Evolutionary conservation across 768 basidiomycete species (phyloP), one percentile per base, ranked within the genome.

Genomic region (Psilocybe sp.): DNA sequence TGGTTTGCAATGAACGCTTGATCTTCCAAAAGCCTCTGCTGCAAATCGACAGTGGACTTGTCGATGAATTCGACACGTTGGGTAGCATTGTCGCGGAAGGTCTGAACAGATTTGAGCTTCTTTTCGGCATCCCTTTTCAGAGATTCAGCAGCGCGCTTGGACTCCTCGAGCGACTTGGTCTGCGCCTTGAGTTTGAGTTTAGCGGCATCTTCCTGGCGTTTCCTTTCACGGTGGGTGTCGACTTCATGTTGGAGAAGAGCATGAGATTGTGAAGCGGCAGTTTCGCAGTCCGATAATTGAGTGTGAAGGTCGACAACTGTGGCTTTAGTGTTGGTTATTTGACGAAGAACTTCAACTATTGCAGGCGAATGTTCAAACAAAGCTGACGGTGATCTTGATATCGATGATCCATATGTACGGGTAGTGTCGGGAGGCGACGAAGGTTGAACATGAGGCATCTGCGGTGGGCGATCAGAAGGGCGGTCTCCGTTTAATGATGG

Each of bases 101-200:
- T 74, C 63, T 84, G 82, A 13, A 81, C 82, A n/a, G 77, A 73
- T 59, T 84, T 88, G 51, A 95, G 76, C 57, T 85, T 85, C 73
- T 90, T 93, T 69, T 98, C 96, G 4, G 87, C 92, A 41, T 98
- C 95, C 40, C 84, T 79, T 63, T 84, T 88, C 45, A 75, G 68
- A 44, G 80, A 74, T 68, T 99, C 97, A 10, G 93, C 92, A 23
- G 73, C 73, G 31, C 96, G 85, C 67, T 87, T 89, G 47, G 82
- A 72, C 64, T 99, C 96, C 57, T 99, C 96, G 2, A 98, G 72
- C 2, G 75, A 65, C 69, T 95, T 96, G 42, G 89, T 89, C 43
- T 86, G 84, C n/a, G 78, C 66, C 66, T 92, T 94, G 48, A 90
- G 71, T 62, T 97, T 94, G 18, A 78, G 68, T 45, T 90, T 81